A percentile compares a stretch with the other conserved stretches of the same genome.
Conservation (phyloP, 164 flowering plant genomes). For the Aristolochia fimbriata region DNA sequence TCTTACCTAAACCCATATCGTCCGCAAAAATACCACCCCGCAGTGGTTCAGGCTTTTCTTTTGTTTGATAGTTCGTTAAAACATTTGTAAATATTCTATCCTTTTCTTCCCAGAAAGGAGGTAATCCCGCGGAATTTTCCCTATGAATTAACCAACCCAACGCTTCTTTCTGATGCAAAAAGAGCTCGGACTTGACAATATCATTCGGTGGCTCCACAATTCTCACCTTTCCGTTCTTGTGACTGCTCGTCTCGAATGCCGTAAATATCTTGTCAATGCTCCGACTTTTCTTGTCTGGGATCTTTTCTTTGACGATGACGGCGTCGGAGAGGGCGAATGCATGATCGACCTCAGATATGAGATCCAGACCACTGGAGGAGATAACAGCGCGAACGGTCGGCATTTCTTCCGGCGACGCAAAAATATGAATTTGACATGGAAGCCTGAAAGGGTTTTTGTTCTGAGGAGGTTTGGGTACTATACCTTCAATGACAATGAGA, state of each 20-base stretch:
- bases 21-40: slow-evolving; percentile 90
- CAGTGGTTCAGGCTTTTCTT: slow-evolving; percentile 56
- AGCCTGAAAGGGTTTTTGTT: slow-evolving; percentile 17
- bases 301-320: slow-evolving; percentile 40
- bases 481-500: slow-evolving; percentile 39
- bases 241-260: slow-evolving; percentile 33
- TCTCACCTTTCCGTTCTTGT: slow-evolving; percentile 19
- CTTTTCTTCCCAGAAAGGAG: slow-evolving; percentile 87
- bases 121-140: slow-evolving; percentile 65
- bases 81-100: slow-evolving; percentile 53
- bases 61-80: slow-evolving; percentile 50
- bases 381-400: slow-evolving; percentile 22
- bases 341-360: slow-evolving; percentile 27
- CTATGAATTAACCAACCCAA: slow-evolving; percentile 72
- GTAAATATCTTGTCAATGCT: slow-evolving; percentile 65
- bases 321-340: slow-evolving; percentile 55
- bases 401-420: slow-evolving; percentile 33
- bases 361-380: slow-evolving; percentile 30
- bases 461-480: slow-evolving; percentile 44
- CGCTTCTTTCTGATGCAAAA: slow-evolving; percentile 75
- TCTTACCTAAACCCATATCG: slow-evolving; percentile 97
- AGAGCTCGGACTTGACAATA: slow-evolving; percentile 48
- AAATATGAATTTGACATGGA: slow-evolving; percentile 69
- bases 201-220: slow-evolving; percentile 51
- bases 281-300: slow-evolving; percentile 11